phyloP scores from a whole-genome alignment of 2,329 filamentous ascomycete species.

The Truncatella angustata region DNA sequence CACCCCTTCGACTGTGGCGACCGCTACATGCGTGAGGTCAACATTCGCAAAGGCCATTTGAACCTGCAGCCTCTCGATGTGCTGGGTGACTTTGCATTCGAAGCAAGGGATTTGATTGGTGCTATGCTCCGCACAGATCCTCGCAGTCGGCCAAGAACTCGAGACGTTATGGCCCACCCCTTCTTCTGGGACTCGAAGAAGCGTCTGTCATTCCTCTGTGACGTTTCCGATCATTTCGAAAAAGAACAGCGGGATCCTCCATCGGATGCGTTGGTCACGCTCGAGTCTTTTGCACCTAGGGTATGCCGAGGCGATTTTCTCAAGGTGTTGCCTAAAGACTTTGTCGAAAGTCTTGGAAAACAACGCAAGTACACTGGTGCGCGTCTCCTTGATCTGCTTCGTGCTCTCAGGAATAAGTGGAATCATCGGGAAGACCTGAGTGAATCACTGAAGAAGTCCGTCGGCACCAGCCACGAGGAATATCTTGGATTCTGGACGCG shows the following conservation, averaged over 20 bases:
- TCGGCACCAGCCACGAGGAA: constrained; percentile 74
- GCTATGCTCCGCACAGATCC: constrained; percentile 74
- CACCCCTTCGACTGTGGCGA: constrained; percentile 96
- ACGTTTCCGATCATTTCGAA: constrained; percentile 95
- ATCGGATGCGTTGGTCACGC: constrained; percentile 61
- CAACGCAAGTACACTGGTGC: constrained; percentile 92
- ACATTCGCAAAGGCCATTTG: constrained; percentile 88
- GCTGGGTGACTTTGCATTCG: constrained; percentile 79
- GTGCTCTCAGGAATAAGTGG: constrained; percentile 90
- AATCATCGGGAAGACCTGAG: constrained; percentile 98
- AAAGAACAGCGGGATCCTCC: constrained; percentile 85
- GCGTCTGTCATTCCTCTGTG: constrained; percentile 87
- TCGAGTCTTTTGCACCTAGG: constrained; percentile 51
- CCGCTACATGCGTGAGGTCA: constrained; percentile 92
- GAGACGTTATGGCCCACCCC: constrained; percentile 65
- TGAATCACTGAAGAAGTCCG: constrained; percentile 65
- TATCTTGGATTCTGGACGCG: constrained; percentile 83
- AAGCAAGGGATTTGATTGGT: constrained; percentile 82
- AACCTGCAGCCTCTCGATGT: constrained; percentile 69
- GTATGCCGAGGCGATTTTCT: constrained; percentile 75
- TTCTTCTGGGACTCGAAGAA: constrained; percentile 96
- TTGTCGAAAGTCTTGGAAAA: constrained; percentile 87
- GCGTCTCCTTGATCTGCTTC: constrained; percentile 78
- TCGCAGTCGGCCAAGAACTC: constrained; percentile 47
- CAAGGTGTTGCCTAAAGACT: constrained; percentile 70